These are phyloP conservation scores for Suillus subluteus DNA, from an alignment of 768 basidiomycete genomes.

Conservation along the genomic window DNA sequence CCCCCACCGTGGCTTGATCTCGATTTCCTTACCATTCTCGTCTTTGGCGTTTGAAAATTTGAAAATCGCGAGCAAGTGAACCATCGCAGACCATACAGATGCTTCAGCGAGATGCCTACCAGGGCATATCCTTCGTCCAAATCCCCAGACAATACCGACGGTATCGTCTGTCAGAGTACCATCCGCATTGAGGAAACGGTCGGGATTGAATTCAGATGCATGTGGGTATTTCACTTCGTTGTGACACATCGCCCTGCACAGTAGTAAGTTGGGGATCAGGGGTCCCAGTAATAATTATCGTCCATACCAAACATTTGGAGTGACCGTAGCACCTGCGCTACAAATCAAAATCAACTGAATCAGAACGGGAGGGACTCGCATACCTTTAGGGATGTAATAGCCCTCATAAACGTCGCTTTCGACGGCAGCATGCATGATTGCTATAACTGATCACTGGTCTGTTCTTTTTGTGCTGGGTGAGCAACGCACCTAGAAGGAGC, in stretches of 20 bases:
- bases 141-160: slow-evolving; percentile 25
- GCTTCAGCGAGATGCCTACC: slow-evolving; percentile 30
- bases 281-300: background rate
- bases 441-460: background rate
- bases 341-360: slow-evolving; percentile 1
- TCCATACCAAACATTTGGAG: slow-evolving; percentile 14
- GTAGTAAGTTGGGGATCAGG: background rate
- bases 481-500: slow-evolving; percentile 10
- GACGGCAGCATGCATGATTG: slow-evolving; percentile 31
- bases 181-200: slow-evolving; percentile 40
- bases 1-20: slow-evolving; percentile 18
- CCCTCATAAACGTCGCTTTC: slow-evolving; percentile 44
- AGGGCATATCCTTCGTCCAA: slow-evolving; percentile 35
- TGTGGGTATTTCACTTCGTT: slow-evolving; percentile 38
- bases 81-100: slow-evolving; percentile 30
- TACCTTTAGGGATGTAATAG: slow-evolving; percentile 55
- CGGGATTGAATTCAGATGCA: slow-evolving; percentile 42
- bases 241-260: slow-evolving; percentile 37
- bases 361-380: background rate
- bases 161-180: slow-evolving; percentile 22
- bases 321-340: slow-evolving; percentile 7
- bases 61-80: slow-evolving; percentile 22
- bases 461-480: too few relatives aligned
- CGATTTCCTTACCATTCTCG: slow-evolving; percentile 23
- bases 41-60: slow-evolving; percentile 22